Base-by-base conservation (phyloP, 2,329 filamentous ascomycete genomes). In the Chrysoporthe deuterocubensis region DNA sequence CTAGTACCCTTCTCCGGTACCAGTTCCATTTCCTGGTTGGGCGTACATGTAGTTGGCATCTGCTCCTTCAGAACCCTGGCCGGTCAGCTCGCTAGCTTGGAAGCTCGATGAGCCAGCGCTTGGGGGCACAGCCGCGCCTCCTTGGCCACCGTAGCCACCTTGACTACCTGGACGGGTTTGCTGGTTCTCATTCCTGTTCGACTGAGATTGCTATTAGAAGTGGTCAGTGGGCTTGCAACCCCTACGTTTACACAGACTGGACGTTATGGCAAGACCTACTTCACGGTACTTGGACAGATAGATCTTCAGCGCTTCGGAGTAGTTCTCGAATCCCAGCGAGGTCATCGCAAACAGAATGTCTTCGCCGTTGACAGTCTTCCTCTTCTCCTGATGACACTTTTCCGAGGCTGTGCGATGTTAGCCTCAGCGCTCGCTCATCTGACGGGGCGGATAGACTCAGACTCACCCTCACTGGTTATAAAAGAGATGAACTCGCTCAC, bases 401-500 rank as follows among this genome's bases (percentile, higher is more conserved):
- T 99, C 96, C 71, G 96, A 98, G 40, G 96, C 96, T 98, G 77
- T 78, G 72, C 74, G 74, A 73, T 63, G 71, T 75, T 50, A 73
- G 72, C 71, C 65, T 74, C 44, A 34, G 71, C 67, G 66, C 34
- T 3, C 34, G 16, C 32, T 11, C 1, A n/a, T 69, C 69, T n/a
- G 32, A 40, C 7, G 4, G 34, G 21, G 32, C 43, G 60, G 37
- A 56, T 26, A 67, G 69, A 69, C 64, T 69, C 57, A 44, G 54
- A 65, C 91, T 77, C 80, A 97, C 96, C 96, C 87, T 99, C 96
- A 80, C 95, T 98, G 46, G 96, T 99, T 78, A 99, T 98, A 85
- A 99, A 99, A 7, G 93, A 97, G 84, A 99, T 99, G 81, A 99
- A 99, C 82, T 99, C 96, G 89, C 94, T 97, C 68, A 99, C 96